Percentiles rank a stretch among this genome's conserved stretches.
Evolutionary conservation across 352 stramenopile genomes (phyloP).

Genomic region (Phytophthora pluvialis): DNA sequence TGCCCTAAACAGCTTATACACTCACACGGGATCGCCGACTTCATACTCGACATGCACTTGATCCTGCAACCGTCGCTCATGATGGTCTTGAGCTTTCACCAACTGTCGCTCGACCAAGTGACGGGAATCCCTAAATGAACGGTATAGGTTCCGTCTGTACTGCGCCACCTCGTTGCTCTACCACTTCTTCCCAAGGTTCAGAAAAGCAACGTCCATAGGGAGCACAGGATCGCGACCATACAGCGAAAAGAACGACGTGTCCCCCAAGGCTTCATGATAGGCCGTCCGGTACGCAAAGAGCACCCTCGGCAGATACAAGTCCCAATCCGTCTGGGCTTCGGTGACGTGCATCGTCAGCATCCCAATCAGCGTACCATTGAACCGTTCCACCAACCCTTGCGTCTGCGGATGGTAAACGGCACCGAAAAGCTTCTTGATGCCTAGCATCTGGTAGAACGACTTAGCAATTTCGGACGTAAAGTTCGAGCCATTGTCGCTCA

Average conservation of each 20-base stretch:
- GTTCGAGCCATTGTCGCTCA: conserved; percentile 7
- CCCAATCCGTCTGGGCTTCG: no score
- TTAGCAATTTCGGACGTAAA: conserved; percentile 11
- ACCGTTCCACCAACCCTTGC: conserved; percentile 10
- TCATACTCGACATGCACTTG: conserved; percentile 1
- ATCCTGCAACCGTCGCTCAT: neutral
- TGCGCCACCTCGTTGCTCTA: conserved; percentile 8
- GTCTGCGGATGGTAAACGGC: conserved; percentile 10
- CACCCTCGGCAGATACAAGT: no score
- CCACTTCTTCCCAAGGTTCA: conserved; percentile 7
- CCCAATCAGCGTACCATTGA: conserved; percentile 4
- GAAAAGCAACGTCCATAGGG: conserved; percentile 4
- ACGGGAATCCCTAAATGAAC: conserved; percentile 2
- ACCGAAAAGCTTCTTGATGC: conserved; percentile 13
- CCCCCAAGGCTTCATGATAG: conserved; percentile 3
- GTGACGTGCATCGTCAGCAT: no score
- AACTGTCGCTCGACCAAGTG: conserved; percentile 12
- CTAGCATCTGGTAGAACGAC: conserved; percentile 10
- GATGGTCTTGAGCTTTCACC: neutral
- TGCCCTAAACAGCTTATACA: conserved; percentile 15
- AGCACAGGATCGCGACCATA: neutral
- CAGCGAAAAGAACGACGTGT: conserved; percentile 2
- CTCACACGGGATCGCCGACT: conserved; percentile 9
- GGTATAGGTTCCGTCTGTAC: neutral
- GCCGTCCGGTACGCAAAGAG: neutral